Evolutionary conservation across 768 basidiomycete genomes (phyloP), one percentile per base, ranked within the genome.

Genomic region (Rhodotorula diobovata): DNA sequence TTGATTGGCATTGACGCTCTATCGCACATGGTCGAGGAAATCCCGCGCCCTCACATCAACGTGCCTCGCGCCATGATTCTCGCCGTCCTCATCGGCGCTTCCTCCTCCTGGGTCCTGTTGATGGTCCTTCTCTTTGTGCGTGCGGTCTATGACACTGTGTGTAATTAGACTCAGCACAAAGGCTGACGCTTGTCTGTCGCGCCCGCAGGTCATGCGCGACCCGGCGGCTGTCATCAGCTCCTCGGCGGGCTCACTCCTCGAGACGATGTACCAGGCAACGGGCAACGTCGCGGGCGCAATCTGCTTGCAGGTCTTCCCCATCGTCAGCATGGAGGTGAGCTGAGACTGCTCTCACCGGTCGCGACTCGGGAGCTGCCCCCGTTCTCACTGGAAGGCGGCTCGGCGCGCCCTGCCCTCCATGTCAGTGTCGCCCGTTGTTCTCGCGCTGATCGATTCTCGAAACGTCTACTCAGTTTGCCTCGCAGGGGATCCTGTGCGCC

Each of bases 1-100:
- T 61, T 75, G 14, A 69, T 72, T 16, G 72, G 64, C 1, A 55
- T 68, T 25, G 74, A 75, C 39, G 61, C 48, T 0, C 61, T 75
- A 20, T 56, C 67, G 15, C 74, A 75, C 63, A 66, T 69, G 65
- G 72, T 70, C 56, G 70, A 73, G 35, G 68, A 76, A 55, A 62
- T 76, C 43, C 75, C 75, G 6, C 45, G 61, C 9, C 76, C 77
- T 28, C 61, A 66, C 65, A 45, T 66, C 63, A 76, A 76, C 63
- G 68, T 74, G 32, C 78, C 78, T 0, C 65, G 50, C 20, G 77
- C 73, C 4, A 79, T 79, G 77, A 61, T 79, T 20, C 51, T 71
- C 3, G 77, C 77, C 28, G 76, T 79, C 54, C 32, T 67, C 30
- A 63, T 79, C 50, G 76, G 74, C 23, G 55, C 74, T 1, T 28